Base-by-base conservation (phyloP, 371 early-diverging fungal genomes). In the Mucor circinelloides region DNA sequence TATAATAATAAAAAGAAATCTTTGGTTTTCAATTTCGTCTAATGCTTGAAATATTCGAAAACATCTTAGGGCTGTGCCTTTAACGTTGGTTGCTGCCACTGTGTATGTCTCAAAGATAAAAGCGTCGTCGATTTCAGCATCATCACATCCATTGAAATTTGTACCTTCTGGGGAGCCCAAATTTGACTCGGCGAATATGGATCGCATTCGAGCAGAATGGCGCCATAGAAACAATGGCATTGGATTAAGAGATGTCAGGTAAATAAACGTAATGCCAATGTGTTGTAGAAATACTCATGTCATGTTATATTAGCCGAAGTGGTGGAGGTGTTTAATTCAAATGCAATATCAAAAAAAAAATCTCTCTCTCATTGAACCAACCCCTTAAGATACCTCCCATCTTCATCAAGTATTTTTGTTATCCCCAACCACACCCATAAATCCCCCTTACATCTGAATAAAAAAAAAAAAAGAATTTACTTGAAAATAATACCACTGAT, bases 241-340 rank as follows among this genome's bases (percentile, higher is more conserved):
- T 28, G 81, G 81, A 31, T 63, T 80, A 31, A 71, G 78, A 58
- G 81, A 80, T 57, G 81, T 80, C 23, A 78, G 78, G 81, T 78
- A 76, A 64, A 28, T 9, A 60, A 19, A 34, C 13, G 17, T 30
- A 12, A 44, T 58, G 3, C 25, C 48, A 48, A 23, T 1, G 19
- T 48, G 44, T 21, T 59, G 19, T 64, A 52, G 44, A 12, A 10
- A 15, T 17, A 40, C 40, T 40, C 40, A 40, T 17, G 40, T 15
- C 38, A 13, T 38, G 10, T 17, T 17, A 40, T 17, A 17, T 23
- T 52, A 78, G 78, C 27, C 79, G 79, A 59, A 78, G 79, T 60
- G 79, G 79, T 32, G 79, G 79, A 25, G 79, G 79, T 19, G 79
- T 78, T 50, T 78, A 71, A 60, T 31, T 48, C 12, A 58, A 25